These are phyloP conservation scores for Prunus davidiana DNA, from an alignment of 306 rosid genomes.

Conservation along the genomic window DNA sequence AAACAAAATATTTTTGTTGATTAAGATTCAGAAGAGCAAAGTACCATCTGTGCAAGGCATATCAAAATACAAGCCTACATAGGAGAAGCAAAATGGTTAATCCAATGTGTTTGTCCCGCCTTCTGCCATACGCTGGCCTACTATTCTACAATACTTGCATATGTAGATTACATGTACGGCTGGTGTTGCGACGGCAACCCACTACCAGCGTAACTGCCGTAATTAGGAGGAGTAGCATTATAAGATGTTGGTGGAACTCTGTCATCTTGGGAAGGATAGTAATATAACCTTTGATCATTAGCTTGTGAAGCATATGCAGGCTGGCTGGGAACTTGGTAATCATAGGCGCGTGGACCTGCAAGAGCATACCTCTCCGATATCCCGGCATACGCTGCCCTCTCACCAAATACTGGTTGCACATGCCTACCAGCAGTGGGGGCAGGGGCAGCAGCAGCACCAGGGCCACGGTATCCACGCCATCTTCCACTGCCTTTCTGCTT, in stretches of 20 bases:
- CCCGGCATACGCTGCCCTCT: slow-evolving; percentile 47
- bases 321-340: slow-evolving; percentile 56
- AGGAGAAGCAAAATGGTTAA: background rate
- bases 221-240: slow-evolving; percentile 40
- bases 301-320: slow-evolving; percentile 43
- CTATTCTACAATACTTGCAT: slow-evolving; percentile 6
- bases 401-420: slow-evolving; percentile 32
- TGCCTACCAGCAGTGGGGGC: slow-evolving; percentile 39
- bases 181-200: slow-evolving; percentile 55
- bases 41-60: background rate
- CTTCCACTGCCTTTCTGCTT: slow-evolving; percentile 53
- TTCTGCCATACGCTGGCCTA: slow-evolving; percentile 6
- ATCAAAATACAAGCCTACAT: background rate
- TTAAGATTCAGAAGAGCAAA: background rate
- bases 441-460: slow-evolving; percentile 33
- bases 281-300: slow-evolving; percentile 40
- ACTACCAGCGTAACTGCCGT: slow-evolving; percentile 46
- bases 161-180: slow-evolving; percentile 47
- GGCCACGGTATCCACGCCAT: slow-evolving; percentile 34
- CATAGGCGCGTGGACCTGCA: slow-evolving; percentile 30
- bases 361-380: slow-evolving; percentile 45
- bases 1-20: too few relatives aligned
- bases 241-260: slow-evolving; percentile 28
- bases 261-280: slow-evolving; percentile 28
- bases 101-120: slow-evolving; percentile 12